Base-by-base conservation (phyloP, 2,329 filamentous ascomycete species). In the Fusarium incarnatum region DNA sequence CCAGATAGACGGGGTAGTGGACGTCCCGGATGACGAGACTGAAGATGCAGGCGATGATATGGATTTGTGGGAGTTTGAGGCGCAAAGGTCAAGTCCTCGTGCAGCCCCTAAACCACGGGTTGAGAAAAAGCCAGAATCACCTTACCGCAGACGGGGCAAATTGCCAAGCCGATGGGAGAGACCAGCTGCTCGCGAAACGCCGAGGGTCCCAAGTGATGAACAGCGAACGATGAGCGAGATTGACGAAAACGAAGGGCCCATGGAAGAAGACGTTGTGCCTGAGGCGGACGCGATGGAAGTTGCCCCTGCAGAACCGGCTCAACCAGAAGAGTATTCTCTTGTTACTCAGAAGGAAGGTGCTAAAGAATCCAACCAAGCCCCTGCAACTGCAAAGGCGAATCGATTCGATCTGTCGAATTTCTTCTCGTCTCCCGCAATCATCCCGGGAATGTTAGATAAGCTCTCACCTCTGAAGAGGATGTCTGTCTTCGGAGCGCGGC, bases 51-150 rank as follows among this genome's bases (percentile, higher is more conserved):
- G 81, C 27, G 83, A 84, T n/a, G 82, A 83, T 6, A 84, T 83
- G 13, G 80, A 89, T 67, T 81, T 89, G 13, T 89, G 87, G 87
- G 87, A 86, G 32, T 73, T 88, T 25, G 87, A 89, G 73, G 87
- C 87, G 13, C 81, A 83, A 56, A 83, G 87, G 15, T 78, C 81
- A 9, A 81, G 81, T 2, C 83, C 84, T 12, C 76, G 68, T 8
- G 71, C 77, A 23, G 54, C 69, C 34, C 71, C 71, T 25, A 76
- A 76, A 44, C 72, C 77, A 3, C 79, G 80, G 41, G 76, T 74
- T 23, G 77, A 70, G 48, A 76, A 61, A 28, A 67, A 71, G 12
- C 63, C 74, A 6, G 68, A 68, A n/a, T 56, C 71, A 9, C 66
- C 69, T 23, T 40, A 62, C 6, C 65, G 70, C 7, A 75, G 67